Evolutionary conservation across 2,329 filamentous ascomycete genomes (phyloP), one percentile per base, ranked within the genome.

Genomic region (Aspergillus sp.): DNA sequence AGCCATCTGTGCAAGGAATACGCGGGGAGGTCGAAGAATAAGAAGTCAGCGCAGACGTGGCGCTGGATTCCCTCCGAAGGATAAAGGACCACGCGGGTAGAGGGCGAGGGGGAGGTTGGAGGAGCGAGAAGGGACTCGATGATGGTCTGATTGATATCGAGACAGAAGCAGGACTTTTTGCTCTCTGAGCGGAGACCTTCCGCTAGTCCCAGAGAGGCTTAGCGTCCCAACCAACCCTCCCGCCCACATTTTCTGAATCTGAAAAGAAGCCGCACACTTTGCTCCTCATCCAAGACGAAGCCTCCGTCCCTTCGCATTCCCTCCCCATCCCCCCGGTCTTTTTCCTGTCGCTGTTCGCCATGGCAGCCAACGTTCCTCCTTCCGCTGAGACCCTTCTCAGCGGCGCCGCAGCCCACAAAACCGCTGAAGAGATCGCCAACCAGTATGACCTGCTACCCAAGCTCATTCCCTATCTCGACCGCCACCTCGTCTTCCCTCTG

Each of bases 401-500:
- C 66, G 80, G 80, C 66, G 75, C 78, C 61, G 76, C 76, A 61
- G 78, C 68, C 66, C 80, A 75, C 55, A 75, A 70, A 59, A 69
- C 68, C 61, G 69, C 70, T 66, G 75, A 73, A 67, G 83, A 85
- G 73, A 82, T 88, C 77, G 85, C 84, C 71, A 85, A 86, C 75
- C 82, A 90, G 75, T 86, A 91, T 80, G 89, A 89, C 75, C 86
- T 98, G 64, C 85, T 97, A 69, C 90, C 91, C 70, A 92, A 93
- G 79, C 83, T 99, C 72, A 90, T 97, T 74, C 88, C 88, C 67
- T 88, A 96, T 77, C 90, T 99, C 77, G 95, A 97, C 82, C 88
- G 95, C 68, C 95, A 99, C 77, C 84, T 99, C 70, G 90, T 98
- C 73, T 99, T 96, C 80, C 95, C 95, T 66, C 86, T 99, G 64